These are phyloP conservation scores for Salinomyces thailandicus DNA, from an alignment of 2,329 filamentous ascomycete genomes.

Conservation along the genomic window DNA sequence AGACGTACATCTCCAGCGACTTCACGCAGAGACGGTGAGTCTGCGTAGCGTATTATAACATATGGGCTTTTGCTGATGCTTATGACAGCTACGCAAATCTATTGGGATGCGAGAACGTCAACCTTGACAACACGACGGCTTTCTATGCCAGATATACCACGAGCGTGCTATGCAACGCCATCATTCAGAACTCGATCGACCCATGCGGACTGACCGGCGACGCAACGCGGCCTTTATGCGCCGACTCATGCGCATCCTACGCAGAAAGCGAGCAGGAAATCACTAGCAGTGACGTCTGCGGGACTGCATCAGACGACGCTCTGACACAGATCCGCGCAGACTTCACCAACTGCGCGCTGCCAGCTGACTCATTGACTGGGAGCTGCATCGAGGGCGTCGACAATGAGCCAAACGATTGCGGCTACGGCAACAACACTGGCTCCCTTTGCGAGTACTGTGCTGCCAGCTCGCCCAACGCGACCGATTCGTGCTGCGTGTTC, in stretches of 20 bases:
- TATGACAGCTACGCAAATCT: constrained; percentile 62
- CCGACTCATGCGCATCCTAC: constrained; percentile 76
- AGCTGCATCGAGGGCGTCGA: constrained; percentile 63
- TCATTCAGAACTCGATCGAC: constrained; percentile 76
- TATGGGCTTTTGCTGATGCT: constrained; percentile 19
- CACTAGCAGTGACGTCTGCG: constrained; percentile 65
- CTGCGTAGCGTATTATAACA: too few species aligned
- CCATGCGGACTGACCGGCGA: constrained; percentile 56
- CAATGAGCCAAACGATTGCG: constrained; percentile 83
- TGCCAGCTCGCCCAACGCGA: constrained; percentile 75
- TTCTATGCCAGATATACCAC: constrained; percentile 91
- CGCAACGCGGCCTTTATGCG: constrained; percentile 67
- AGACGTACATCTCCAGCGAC: constrained; percentile 58
- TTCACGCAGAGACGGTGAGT: constrained; percentile 68
- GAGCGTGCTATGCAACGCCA: constrained; percentile 83
- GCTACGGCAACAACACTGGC: constrained; percentile 58
- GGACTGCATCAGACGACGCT: constrained; percentile 51
- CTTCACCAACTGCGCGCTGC: constrained; percentile 79
- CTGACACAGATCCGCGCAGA: constrained; percentile 76
- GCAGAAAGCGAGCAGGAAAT: constrained; percentile 84
- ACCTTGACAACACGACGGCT: constrained; percentile 65
- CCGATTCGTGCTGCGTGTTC: constrained; percentile 87
- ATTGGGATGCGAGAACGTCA: constrained; percentile 69
- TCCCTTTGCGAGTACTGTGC: constrained; percentile 84
- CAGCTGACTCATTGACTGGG: constrained; percentile 64